Evolutionary conservation across 768 basidiomycete species (phyloP).

Genomic region (Butyriboletus loyo): DNA sequence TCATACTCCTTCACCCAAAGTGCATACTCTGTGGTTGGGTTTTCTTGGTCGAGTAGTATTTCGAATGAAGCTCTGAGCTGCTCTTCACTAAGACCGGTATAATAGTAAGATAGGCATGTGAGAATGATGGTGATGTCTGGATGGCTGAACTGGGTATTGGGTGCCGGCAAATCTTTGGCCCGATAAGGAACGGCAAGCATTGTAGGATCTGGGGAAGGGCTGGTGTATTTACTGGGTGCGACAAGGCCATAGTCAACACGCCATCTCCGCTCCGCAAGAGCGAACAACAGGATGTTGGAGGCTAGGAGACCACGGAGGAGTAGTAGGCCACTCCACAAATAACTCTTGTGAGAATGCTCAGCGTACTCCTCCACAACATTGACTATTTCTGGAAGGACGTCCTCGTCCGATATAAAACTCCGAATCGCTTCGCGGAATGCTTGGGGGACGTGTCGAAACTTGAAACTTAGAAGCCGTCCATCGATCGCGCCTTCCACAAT

Average conservation of each 20-base stretch:
- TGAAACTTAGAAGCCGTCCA: slow-evolving; percentile 6
- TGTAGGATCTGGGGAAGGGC: slow-evolving; percentile 6
- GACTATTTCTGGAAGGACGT: background rate
- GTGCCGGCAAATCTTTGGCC: slow-evolving; percentile 32
- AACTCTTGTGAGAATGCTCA: background rate
- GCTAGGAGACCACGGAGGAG: slow-evolving; percentile 31
- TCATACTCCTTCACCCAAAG: background rate
- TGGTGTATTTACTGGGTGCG: too few species aligned
- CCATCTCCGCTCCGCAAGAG: slow-evolving; percentile 30
- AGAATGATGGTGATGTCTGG: slow-evolving; percentile 34
- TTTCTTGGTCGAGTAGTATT: slow-evolving; percentile 1
- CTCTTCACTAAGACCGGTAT: slow-evolving; percentile 4
- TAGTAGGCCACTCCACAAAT: background rate
- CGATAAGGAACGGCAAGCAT: slow-evolving; percentile 34
- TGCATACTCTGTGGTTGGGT: background rate
- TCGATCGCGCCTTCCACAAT: slow-evolving; percentile 4
- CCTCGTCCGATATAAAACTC: slow-evolving; percentile 10
- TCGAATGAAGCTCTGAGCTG: background rate
- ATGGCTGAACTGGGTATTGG: slow-evolving; percentile 34
- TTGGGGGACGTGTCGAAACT: background rate
- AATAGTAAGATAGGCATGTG: slow-evolving; percentile 34
- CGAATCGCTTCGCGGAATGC: background rate
- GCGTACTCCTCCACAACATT: slow-evolving; percentile 1
- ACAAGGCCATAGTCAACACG: background rate
- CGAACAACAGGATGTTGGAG: slow-evolving; percentile 24